A percentile compares a stretch with the other conserved stretches of the same genome.
phyloP scores from a whole-genome alignment of 2,329 filamentous ascomycete genomes.

The Trichoderma koningii region DNA sequence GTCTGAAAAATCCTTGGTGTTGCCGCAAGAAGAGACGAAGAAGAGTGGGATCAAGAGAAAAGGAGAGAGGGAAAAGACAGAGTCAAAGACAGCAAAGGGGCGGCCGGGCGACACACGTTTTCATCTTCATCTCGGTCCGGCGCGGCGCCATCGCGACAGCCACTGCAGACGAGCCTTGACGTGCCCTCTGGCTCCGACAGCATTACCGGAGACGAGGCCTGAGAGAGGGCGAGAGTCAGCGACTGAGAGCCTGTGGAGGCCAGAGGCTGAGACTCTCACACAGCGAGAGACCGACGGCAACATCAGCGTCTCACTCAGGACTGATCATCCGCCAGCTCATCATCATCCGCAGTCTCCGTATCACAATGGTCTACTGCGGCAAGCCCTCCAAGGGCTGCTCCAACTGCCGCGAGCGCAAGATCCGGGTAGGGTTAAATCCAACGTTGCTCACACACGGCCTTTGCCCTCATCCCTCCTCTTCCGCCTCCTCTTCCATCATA shows the following conservation, averaged over 20 bases:
- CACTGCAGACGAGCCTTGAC: not conserved
- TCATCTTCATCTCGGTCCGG: not conserved
- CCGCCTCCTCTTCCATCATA: conserved; percentile 2
- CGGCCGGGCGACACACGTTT: not conserved
- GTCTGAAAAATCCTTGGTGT: not conserved
- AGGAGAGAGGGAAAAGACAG: not conserved
- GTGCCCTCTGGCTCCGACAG: not conserved
- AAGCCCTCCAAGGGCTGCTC: conserved; percentile 60
- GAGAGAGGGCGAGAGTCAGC: not conserved
- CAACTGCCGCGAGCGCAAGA: conserved; percentile 57
- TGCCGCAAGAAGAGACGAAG: not conserved
- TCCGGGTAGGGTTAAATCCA: conserved; percentile 49
- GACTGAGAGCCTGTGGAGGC: not conserved
- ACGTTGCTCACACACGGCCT: conserved; percentile 15
- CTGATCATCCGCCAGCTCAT: no score
- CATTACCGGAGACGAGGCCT: not conserved
- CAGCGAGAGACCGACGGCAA: not conserved
- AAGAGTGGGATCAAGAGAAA: not conserved
- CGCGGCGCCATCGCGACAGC: not conserved
- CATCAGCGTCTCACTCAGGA: no score
- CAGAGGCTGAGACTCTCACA: no score
- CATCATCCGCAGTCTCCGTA: not conserved
- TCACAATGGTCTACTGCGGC: conserved; percentile 59
- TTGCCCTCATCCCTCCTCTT: not conserved
- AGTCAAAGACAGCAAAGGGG: not conserved